A percentile compares a stretch with the other conserved stretches of the same genome.
These are phyloP conservation scores for Castanospermum australe DNA, from an alignment of 306 rosid species.

Conservation along the genomic window DNA sequence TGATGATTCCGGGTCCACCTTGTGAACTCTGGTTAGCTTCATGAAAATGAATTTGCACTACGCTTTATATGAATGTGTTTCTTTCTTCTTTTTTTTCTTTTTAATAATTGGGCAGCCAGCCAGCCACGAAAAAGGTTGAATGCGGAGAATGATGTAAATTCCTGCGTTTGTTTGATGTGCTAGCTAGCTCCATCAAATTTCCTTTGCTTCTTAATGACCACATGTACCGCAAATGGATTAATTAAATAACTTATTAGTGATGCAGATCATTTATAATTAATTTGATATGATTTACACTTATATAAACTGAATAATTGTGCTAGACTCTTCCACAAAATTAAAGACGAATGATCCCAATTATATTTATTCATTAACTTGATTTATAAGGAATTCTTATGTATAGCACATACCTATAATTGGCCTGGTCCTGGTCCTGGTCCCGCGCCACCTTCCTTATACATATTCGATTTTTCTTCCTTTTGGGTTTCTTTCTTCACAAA, in stretches of 20 bases:
- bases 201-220: neutral
- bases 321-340: neutral
- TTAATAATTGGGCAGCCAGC: constrained; percentile 37
- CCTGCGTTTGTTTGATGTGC: constrained; percentile 11
- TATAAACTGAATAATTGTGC: neutral
- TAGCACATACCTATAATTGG: constrained; percentile 10
- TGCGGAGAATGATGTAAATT: constrained; percentile 23
- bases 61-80: constrained; percentile 30
- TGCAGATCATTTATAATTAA: neutral
- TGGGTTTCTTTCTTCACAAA: neutral
- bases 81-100: constrained; percentile 1
- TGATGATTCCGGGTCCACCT: constrained; percentile 30
- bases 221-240: neutral
- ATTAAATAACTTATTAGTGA: neutral
- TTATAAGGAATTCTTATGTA: neutral
- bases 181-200: neutral
- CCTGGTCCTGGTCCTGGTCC: constrained; percentile 19
- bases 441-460: neutral
- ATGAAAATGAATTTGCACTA: constrained; percentile 25
- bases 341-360: neutral
- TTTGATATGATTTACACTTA: neutral
- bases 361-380: neutral
- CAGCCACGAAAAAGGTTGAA: constrained; percentile 25
- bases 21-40: constrained; percentile 30
- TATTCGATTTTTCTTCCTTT: neutral